Conservation (phyloP, 2,329 filamentous ascomycete species). For the Clarireedia monteithiana region DNA sequence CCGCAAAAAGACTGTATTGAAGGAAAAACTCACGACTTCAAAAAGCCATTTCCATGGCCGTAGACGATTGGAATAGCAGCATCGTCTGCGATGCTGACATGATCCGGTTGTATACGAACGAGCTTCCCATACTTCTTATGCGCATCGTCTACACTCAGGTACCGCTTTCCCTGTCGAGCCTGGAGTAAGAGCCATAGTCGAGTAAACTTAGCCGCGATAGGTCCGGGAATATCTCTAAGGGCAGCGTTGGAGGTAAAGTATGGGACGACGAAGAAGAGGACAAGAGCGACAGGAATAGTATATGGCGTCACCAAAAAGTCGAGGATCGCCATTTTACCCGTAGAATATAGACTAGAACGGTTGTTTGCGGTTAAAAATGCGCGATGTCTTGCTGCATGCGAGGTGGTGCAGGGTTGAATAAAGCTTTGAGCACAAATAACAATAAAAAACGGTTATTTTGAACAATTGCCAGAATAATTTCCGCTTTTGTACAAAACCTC, state of each 20-base stretch:
- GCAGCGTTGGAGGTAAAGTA: slow-evolving; percentile 26
- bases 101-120: slow-evolving; percentile 76
- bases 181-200: slow-evolving; percentile 74
- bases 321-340: slow-evolving; percentile 28
- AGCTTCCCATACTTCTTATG: slow-evolving; percentile 70
- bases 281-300: slow-evolving; percentile 38
- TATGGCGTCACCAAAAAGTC: slow-evolving; percentile 39
- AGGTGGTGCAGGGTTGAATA: neutral
- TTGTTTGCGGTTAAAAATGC: neutral
- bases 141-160: slow-evolving; percentile 55
- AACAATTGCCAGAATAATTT: neutral
- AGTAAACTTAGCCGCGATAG: slow-evolving; percentile 54
- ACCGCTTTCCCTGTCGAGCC: slow-evolving; percentile 58
- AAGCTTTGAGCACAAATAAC: neutral
- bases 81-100: slow-evolving; percentile 74
- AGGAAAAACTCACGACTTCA: slow-evolving; percentile 49
- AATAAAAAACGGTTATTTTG: neutral
- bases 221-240: slow-evolving; percentile 38
- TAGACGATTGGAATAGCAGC: slow-evolving; percentile 71
- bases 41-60: slow-evolving; percentile 68
- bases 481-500: neutral
- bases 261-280: slow-evolving; percentile 30
- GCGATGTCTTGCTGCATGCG: neutral
- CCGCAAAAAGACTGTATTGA: neutral
- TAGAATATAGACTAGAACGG: no score